Base-by-base conservation (phyloP, 495 filamentous ascomycete genomes). In the Massariosphaeria phaeospora region DNA sequence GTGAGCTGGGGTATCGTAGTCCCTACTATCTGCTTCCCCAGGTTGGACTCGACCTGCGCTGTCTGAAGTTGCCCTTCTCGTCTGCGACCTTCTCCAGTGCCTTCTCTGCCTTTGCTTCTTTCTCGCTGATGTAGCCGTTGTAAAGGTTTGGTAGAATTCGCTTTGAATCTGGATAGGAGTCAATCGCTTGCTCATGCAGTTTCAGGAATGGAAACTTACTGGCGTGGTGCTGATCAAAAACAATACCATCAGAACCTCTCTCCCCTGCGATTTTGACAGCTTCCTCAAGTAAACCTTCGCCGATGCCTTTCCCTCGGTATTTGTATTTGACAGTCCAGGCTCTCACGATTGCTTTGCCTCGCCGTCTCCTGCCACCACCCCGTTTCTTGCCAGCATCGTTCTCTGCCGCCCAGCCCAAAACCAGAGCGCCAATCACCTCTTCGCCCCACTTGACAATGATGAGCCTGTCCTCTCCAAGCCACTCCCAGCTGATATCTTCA, bases 301-400 rank as follows among this genome's bases (percentile, higher is more conserved):
- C 89, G 7, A 94, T 69, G 0, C 88, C 88, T 46, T 74, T 73
- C 4, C 78, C 70, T 11, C 89, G 75, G 66, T 87, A 91, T 57
- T 68, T 72, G 53, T 80, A 55, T 65, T 76, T 74, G 0, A 89
- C 84, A 2, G 88, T 87, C 86, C 88, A 91, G 0, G 84, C 88
- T 20, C 84, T 73, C 40, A 91, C 82, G 15, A 86, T 68, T 3
- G 67, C 69, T 21, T 52, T 57, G 42, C 67, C 62, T 17, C 52
- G 39, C 45, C 54, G 59, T 36, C 66, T 27, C 6, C 39, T 34
- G 2, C 49, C 39, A 52, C 74, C 77, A n/a, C n/a, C n/a, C n/a
- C n/a, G n/a, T 40, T 57, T 63, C 52, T 67, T 56, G 42, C 60
- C 61, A 68, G 66, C 24, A 73, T 79, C 9, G 72, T 79, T 52